Conservation (phyloP, 2,329 filamentous ascomycete species). For the Lasiodiplodia sp. region DNA sequence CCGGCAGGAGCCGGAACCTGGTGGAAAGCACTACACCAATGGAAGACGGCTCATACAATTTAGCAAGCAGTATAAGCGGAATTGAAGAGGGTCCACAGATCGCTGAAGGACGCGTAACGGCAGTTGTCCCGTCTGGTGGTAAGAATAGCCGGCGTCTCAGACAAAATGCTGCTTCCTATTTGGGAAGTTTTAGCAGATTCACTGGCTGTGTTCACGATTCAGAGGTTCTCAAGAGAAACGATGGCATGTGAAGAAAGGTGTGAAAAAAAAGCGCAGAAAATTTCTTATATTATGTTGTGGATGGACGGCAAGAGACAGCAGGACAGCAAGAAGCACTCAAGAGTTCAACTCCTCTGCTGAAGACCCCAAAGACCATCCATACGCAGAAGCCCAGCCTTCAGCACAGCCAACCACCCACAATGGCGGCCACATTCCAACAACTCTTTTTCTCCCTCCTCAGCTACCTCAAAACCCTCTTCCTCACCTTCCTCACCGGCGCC, state of each 20-base stretch:
- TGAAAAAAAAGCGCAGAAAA: background rate
- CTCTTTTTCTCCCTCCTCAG: background rate
- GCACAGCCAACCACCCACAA: background rate
- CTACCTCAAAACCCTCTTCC: constrained; percentile 1
- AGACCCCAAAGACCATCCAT: no score
- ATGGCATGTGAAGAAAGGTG: background rate
- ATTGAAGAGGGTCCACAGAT: background rate
- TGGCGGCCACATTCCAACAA: background rate
- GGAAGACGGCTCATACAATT: background rate
- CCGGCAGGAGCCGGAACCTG: background rate
- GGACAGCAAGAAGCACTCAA: background rate
- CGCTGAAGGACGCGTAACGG: background rate
- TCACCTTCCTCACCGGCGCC: background rate
- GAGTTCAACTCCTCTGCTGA: no score
- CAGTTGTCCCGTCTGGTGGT: background rate
- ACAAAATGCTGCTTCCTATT: background rate
- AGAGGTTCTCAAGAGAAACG: background rate
- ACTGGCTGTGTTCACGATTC: background rate
- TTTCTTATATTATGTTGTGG: background rate
- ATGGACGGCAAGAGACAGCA: background rate
- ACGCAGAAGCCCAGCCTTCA: no score
- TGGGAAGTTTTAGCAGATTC: background rate
- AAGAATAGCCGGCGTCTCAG: background rate
- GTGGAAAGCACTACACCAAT: background rate
- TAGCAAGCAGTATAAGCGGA: background rate